These are phyloP conservation scores for Fusarium sp. DNA, from an alignment of 2,329 filamentous ascomycete genomes.

Conservation along the genomic window DNA sequence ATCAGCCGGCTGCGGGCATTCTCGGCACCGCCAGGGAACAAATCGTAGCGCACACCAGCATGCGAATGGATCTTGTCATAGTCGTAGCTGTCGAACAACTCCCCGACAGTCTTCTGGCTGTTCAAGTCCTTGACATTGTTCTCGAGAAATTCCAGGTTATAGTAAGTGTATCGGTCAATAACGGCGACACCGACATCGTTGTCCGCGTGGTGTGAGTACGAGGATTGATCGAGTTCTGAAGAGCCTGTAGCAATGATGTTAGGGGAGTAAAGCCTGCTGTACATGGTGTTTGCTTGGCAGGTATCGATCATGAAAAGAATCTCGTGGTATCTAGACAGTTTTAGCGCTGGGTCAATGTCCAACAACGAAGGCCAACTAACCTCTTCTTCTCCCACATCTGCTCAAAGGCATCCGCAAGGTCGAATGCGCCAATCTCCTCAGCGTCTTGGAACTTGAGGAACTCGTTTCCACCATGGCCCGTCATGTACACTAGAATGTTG, in stretches of 20 bases:
- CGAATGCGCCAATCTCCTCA: slow-evolving; percentile 96
- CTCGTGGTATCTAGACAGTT: slow-evolving; percentile 82
- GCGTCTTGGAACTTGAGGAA: slow-evolving; percentile 99
- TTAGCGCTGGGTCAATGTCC: slow-evolving; percentile 11
- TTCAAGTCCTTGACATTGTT: slow-evolving; percentile 88
- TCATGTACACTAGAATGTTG: slow-evolving; percentile 99
- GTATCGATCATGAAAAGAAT: slow-evolving; percentile 99
- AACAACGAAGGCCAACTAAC: slow-evolving; percentile 55
- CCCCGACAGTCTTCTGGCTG: slow-evolving; percentile 91
- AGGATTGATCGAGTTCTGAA: slow-evolving; percentile 94
- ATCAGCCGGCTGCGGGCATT: slow-evolving; percentile 85
- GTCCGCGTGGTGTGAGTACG: slow-evolving; percentile 97
- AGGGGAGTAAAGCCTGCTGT: slow-evolving; percentile 96
- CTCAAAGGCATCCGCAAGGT: slow-evolving; percentile 96
- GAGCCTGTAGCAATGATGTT: slow-evolving; percentile 99
- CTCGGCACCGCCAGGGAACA: slow-evolving; percentile 89
- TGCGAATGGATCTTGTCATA: slow-evolving; percentile 94
- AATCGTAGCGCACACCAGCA: slow-evolving; percentile 92
- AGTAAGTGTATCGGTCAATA: slow-evolving; percentile 98
- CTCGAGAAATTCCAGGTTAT: slow-evolving; percentile 97
- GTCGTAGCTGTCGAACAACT: slow-evolving; percentile 97
- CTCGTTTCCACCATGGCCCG: slow-evolving; percentile 96
- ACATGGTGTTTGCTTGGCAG: slow-evolving; percentile 99
- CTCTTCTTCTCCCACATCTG: slow-evolving; percentile 99
- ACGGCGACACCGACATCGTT: slow-evolving; percentile 98